These are phyloP conservation scores for Microbotryum lychnidis-dioicae DNA, from an alignment of 1,284 basidiomycete genomes.

Conservation along the genomic window DNA sequence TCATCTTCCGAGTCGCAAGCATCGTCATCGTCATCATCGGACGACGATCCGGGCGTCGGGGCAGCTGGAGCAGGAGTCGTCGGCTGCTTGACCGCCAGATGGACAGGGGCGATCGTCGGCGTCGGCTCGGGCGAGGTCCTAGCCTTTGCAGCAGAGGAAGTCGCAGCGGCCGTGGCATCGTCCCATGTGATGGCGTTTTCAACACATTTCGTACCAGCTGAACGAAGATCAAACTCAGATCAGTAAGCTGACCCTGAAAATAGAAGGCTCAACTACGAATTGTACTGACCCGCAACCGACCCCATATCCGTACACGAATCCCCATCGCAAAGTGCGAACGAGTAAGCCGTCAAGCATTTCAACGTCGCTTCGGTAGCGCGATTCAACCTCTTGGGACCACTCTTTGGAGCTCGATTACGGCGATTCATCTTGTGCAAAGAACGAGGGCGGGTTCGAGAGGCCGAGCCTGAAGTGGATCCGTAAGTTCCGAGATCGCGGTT, in stretches of 20 bases:
- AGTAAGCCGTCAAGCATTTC: slow-evolving; percentile 18
- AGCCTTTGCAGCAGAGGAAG: too few relatives aligned
- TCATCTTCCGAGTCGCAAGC: slow-evolving; percentile 5
- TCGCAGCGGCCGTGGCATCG: not conserved
- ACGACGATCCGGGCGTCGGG: not conserved
- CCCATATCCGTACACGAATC: slow-evolving; percentile 30
- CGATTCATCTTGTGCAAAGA: too few relatives aligned
- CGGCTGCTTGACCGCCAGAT: not conserved
- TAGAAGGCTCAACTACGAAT: too few relatives aligned
- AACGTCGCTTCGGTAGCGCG: slow-evolving; percentile 14
- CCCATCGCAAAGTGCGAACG: slow-evolving; percentile 23
- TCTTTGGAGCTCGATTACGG: not conserved
- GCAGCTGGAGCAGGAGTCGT: not conserved
- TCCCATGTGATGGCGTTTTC: slow-evolving; percentile 30
- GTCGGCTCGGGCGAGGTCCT: too few relatives aligned
- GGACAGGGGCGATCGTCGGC: not conserved
- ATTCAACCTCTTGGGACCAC: not conserved
- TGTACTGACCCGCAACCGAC: slow-evolving; percentile 18
- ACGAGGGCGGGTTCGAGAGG: not conserved
- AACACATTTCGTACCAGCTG: slow-evolving; percentile 27
- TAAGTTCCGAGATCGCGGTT: not conserved
- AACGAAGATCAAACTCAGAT: not conserved
- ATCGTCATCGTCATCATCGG: not conserved
- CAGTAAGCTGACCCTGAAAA: too few relatives aligned
- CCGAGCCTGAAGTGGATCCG: not conserved